Base-by-base conservation (phyloP, 2,329 filamentous ascomycete species). In the Botrytis byssoidea region DNA sequence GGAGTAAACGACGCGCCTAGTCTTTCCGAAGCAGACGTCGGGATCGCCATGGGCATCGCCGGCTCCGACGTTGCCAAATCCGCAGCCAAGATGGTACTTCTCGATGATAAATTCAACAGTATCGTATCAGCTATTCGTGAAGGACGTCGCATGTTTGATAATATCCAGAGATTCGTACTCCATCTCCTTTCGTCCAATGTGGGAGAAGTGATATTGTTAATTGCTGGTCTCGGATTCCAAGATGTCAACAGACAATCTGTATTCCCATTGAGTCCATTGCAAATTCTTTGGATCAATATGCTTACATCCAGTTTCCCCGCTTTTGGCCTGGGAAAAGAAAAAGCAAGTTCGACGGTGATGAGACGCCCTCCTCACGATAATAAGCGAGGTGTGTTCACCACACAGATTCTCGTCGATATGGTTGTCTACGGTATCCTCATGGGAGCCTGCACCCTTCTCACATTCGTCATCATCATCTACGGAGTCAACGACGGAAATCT, bases 251-350 rank as follows among this genome's bases (percentile, higher is more conserved):
- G 82, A 1, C 81, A 87, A 48, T 89, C 87, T 6, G 88, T 90
- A 6, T 90, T 89, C 78, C 88, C 88, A 0, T 83, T 90, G 12
- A 85, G 86, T 10, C 88, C 88, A 5, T 84, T 90, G 16, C 86
- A 90, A 75, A 88, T 90, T 75, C 84, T 90, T 40, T 90, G 88
- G 88, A 87, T 90, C 78, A 90, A 89, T 78, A 90, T 90, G 88
- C 83, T 89, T 72, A 90, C 88, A 0, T 88, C 84, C 63, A 88
- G 80, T 74, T 90, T 96, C 81, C 94, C 94, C 1, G 94, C 94
- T 74, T 95, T 97, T 84, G 94, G 94, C 55, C 88, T 97, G 0
- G 93, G 94, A 37, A 91, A 94, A 77, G 94, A 97, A 82, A 84
- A 87, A 61, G 93, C 93, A 0, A 89, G 91, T 0, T 87, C 88